These are phyloP conservation scores for Vitis vinifera DNA, from an alignment of 164 flowering plant genomes.

Conservation along the genomic window ASM3070453v1 NC_081814.1:26618001-26618500, in stretches of 20 bases:
- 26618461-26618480: too few species aligned
- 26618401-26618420: too few species aligned
- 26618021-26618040: too few species aligned
- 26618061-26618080: background rate
- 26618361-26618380: too few species aligned
- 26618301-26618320: background rate
- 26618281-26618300: background rate
- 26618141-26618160: background rate
- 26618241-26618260: conserved; percentile 96
- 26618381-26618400: too few species aligned
- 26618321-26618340: background rate
- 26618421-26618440: too few species aligned
- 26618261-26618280: conserved; percentile 98
- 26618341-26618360: too few species aligned
- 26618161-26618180: background rate
- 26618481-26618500: too few species aligned
- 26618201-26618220: conserved; percentile 94
- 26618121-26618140: background rate
- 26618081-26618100: background rate
- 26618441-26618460: too few species aligned
- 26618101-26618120: background rate
- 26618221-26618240: conserved; percentile 87
- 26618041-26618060: too few species aligned
- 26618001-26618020: background rate
- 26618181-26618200: conserved; percentile 61